phyloP scores from a whole-genome alignment of 768 basidiomycete species.

The Suillus subluteus region DNA sequence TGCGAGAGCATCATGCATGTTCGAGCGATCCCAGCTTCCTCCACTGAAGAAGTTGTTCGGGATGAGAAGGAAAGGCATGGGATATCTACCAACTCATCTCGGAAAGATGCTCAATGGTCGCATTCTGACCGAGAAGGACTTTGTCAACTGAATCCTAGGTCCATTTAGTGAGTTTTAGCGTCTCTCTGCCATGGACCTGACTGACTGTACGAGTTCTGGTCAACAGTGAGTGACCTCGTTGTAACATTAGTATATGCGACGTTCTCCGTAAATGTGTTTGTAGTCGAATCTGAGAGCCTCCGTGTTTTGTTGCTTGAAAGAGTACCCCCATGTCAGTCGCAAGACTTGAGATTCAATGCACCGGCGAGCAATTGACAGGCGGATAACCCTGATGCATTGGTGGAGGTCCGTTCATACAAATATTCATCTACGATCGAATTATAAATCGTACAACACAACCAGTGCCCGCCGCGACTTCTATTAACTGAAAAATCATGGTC shows the following conservation, averaged over 20 bases:
- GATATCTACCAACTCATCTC: slow-evolving; percentile 42
- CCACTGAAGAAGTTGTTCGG: slow-evolving; percentile 37
- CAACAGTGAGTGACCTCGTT: background rate
- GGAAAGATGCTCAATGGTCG: slow-evolving; percentile 41
- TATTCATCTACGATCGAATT: slow-evolving; percentile 59
- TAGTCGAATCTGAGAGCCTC: background rate
- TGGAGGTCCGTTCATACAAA: slow-evolving; percentile 24
- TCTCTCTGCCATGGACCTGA: background rate
- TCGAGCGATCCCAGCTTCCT: slow-evolving; percentile 18
- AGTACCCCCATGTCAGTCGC: background rate
- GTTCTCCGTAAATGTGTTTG: background rate
- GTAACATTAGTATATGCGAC: background rate
- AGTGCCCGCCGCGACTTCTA: slow-evolving; percentile 83
- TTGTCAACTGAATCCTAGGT: slow-evolving; percentile 10
- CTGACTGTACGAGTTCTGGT: background rate
- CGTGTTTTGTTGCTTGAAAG: background rate
- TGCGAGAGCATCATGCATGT: slow-evolving; percentile 3
- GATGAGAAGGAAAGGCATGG: slow-evolving; percentile 43
- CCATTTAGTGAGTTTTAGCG: background rate
- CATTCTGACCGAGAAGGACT: slow-evolving; percentile 29
- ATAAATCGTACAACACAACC: slow-evolving; percentile 67
- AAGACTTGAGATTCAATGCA: background rate
- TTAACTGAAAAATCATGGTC: slow-evolving; percentile 57
- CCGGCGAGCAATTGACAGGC: background rate
- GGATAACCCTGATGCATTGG: background rate